Percentiles rank a stretch among this genome's conserved stretches.
These are phyloP conservation scores for Typha latifolia DNA, from an alignment of 176 grass and related monocot species.

Conservation along the genomic window DNA sequence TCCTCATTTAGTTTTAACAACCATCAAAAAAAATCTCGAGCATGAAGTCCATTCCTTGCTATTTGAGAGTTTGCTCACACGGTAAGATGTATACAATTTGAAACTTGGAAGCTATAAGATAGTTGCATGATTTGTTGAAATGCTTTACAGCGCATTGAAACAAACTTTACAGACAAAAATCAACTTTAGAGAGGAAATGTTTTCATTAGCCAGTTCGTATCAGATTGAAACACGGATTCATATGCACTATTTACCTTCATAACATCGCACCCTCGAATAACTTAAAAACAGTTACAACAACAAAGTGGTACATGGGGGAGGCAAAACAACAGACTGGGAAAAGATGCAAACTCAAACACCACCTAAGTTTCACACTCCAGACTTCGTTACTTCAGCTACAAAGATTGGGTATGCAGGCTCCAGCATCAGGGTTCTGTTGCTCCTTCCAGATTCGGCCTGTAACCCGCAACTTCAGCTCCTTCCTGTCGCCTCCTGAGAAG, in stretches of 20 bases:
- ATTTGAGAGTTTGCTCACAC: no score
- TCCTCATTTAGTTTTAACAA: no score
- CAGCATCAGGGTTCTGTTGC: slow-evolving; percentile 53
- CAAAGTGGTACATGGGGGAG: not conserved
- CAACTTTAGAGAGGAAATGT: not conserved
- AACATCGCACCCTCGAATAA: not conserved
- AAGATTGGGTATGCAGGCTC: slow-evolving; percentile 67
- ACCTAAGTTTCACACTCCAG: not conserved
- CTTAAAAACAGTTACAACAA: not conserved
- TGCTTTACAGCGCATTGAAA: no score
- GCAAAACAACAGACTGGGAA: not conserved
- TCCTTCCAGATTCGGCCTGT: slow-evolving; percentile 95
- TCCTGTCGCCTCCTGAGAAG: slow-evolving; percentile 89
- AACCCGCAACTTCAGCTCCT: slow-evolving; percentile 83
- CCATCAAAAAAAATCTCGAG: no score
- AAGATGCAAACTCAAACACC: slow-evolving; percentile 1
- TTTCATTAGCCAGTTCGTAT: not conserved
- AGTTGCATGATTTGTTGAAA: no score
- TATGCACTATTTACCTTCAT: not conserved
- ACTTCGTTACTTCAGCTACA: slow-evolving; percentile 33
- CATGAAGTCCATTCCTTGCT: no score
- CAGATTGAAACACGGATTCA: not conserved
- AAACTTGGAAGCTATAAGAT: no score
- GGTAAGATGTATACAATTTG: no score
- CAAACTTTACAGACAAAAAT: not conserved